Evolutionary conservation across 768 basidiomycete species (phyloP), one percentile per base, ranked within the genome.

Genomic region (Panus rudis): DNA sequence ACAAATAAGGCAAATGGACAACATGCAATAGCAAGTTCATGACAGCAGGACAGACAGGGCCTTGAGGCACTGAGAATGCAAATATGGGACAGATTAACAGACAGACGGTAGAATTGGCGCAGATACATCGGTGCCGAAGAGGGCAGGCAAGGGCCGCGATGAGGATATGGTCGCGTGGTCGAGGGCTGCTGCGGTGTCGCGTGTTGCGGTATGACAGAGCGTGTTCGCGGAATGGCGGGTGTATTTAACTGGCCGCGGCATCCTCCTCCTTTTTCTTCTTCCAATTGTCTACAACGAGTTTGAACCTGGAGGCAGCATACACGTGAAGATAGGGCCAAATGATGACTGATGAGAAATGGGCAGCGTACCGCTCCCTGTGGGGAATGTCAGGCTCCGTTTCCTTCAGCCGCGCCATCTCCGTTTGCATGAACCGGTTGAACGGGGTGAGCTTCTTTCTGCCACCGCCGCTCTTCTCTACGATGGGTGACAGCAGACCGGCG

Each of bases 341-440:
- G 35, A 52, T 25, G 41, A 22, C 38, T 23, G 22, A 8, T 27
- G 8, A 16, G 8, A 24, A 16, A 35, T 17, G 37, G 24, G 37
- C 28, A 32, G 49, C 70, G 52, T 58, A 88, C 85, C 86, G 72
- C 47, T 86, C 84, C 58, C 78, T 78, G 64, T 88, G 86, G 24
- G 71, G 55, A 55, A 86, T 74, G 42, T 81, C 74, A 24, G 86
- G 86, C 50, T 87, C 73, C 14, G 76, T 68, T 53, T 83, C 81
- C 69, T 84, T 88, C 60, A 89, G 70, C 45, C 83, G 80, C 25
- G 80, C 79, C 72, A 88, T 79, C 60, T 88, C 85, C 17, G 73
- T 67, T 71, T 85, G 78, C 83, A 87, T 69, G 60, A 82, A 90
- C 60, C 81, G 84, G 60, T 89, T 89, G 65, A 84, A 90, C 12